Base-by-base conservation (phyloP, 495 filamentous ascomycete species). In the Tuber umbilicatum region DNA sequence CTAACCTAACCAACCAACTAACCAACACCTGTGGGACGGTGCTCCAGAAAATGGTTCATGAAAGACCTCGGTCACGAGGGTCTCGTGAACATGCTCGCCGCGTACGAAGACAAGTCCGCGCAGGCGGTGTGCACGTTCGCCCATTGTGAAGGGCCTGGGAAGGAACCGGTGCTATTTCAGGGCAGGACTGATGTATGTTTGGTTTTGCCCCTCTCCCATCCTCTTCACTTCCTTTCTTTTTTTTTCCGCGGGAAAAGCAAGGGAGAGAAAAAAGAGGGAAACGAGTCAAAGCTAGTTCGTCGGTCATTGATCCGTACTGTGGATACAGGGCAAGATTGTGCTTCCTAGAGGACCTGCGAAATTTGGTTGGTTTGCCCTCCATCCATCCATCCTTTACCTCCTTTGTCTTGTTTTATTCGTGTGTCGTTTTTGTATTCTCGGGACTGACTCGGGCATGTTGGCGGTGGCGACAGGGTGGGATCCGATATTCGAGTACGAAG, bases 51-150 rank as follows among this genome's bases (percentile, higher is more conserved):
- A 70, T 21, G 39, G 79, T 99, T 99, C 85, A 86, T 99, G 82
- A 86, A 91, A 68, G 87, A 88, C 40, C 85, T 97, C 70, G 94
- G 95, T 71, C 93, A 91, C 78, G 85, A 90, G 69, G 92, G 94
- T 2, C 86, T 99, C 69, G 97, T 97, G 84, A 94, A 94, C 82
- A 89, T 99, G 55, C 92, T 99, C 68, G 89, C 90, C 68, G 93
- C 90, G 9, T 97, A 96, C 83, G 88, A 91, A 19, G 92, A 98
- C 83, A 97, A 97, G 81, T 89, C 89, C 68, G 94, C 94, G 69
- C 89, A 97, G 83, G 96, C 95, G 35, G 91, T 98, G 39, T 98
- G 96, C 85, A 98, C 95, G 6, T 98, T 99, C 85, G 96, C 90
- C 21, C 97, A 95, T 84, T 94, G 87, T 75, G 87, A 89, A 74